Evolutionary conservation across 139 green algal species (phyloP), one percentile per base, ranked within the genome.

Genomic region (Medakamo hakoo): DNA sequence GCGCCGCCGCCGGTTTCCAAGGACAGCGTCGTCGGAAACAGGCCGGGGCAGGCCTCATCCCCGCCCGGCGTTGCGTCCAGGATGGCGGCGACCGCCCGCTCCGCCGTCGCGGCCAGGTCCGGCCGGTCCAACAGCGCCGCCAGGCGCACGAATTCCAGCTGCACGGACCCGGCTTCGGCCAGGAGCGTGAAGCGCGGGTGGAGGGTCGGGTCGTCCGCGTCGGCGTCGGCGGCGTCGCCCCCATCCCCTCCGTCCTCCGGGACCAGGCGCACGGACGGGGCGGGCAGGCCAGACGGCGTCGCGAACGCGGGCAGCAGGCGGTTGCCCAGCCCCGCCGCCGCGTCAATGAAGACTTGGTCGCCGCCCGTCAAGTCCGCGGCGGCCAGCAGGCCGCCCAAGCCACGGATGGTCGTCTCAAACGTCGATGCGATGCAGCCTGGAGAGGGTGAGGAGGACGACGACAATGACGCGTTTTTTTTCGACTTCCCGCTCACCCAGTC

Each of bases 301-400:
- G 85, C 48, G 60, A 95, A 95, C 3, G 81, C 80, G 4, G 83
- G 78, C 64, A 92, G 68, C 63, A 96, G 70, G 23, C 76, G 69
- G 49, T 86, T 62, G 0, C 75, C 86, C 56, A 80, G 55, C 40
- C 66, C 60, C 49, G 16, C 27, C 30, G 57, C 75, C 71, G 71
- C 74, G 18, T 32, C n/a, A 21, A 68, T 25, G 31, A 80, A 81
- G 27, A 64, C 27, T 1, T 14, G 9, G 27, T 89, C 82, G 1
- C 74, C 73, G 1, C 9, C 16, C 9, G 71, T 76, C 14, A 92
- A 68, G 58, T 93, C 77, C 65, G 85, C 69, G 3, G 77, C 79
- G 2, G 72, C 66, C 24, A 88, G 20, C 27, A 92, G 66, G 24
- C 84, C 81, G 4, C 78, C 78, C 21, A 88, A 60, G 21, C 79